A percentile compares a stretch with the other conserved stretches of the same genome.
phyloP scores from a whole-genome alignment of 164 flowering plant genomes.

The Vitis vinifera region ASM3070453v1 NC_081807.1:5564001-5564500 shows the following conservation, averaged over 20 bases:
- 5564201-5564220: too few species aligned
- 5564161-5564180: too few species aligned
- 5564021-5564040: neutral
- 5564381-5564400: slow-evolving; percentile 2
- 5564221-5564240: too few species aligned
- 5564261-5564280: too few species aligned
- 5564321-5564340: neutral
- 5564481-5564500: slow-evolving; percentile 82
- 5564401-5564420: slow-evolving; percentile 48
- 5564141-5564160: too few species aligned
- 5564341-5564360: neutral
- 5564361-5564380: neutral
- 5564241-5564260: too few species aligned
- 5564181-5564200: too few species aligned
- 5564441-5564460: slow-evolving; percentile 83
- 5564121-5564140: too few species aligned
- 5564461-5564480: slow-evolving; percentile 96
- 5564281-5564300: too few species aligned
- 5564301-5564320: neutral
- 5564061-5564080: neutral
- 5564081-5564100: too few species aligned
- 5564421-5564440: slow-evolving; percentile 92
- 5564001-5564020: too few species aligned
- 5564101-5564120: too few species aligned
- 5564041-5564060: neutral